A percentile compares a stretch with the other conserved stretches of the same genome.
Conservation (phyloP, 768 basidiomycete species). For the Infundibulicybe gibba region DNA sequence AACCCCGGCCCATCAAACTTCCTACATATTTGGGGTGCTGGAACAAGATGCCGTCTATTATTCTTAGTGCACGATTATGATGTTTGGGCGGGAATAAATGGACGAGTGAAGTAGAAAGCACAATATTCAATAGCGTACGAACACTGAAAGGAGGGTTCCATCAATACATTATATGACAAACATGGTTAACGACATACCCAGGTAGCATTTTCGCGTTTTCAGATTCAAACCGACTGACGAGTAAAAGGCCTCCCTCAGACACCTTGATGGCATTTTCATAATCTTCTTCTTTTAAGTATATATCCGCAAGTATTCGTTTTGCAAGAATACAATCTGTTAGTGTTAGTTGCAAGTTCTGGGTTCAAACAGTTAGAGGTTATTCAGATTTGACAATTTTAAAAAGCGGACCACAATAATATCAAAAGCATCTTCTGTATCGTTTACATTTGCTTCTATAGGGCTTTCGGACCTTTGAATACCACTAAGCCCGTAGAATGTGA, state of each 20-base stretch:
- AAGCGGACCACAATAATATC: conserved; percentile 55
- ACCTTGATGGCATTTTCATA: conserved; percentile 68
- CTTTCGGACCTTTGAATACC: conserved; percentile 23
- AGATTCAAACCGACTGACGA: conserved; percentile 43
- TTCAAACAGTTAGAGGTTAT: conserved; percentile 4
- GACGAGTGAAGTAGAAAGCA: conserved; percentile 73
- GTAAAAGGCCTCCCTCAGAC: conserved; percentile 54
- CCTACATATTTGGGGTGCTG: conserved; percentile 58
- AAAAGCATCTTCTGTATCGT: conserved; percentile 48
- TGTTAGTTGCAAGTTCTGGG: conserved; percentile 50
- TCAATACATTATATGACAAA: too few species aligned
- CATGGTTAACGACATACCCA: too few species aligned
- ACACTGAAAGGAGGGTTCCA: conserved; percentile 40
- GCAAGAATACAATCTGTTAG: conserved; percentile 60
- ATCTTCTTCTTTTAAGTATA: conserved; percentile 69
- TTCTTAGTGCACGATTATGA: conserved; percentile 69
- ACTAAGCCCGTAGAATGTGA: conserved; percentile 52
- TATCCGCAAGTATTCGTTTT: conserved; percentile 58
- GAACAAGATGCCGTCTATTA: conserved; percentile 70
- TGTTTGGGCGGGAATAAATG: conserved; percentile 90
- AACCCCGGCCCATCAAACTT: conserved; percentile 73
- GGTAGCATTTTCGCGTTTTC: too few species aligned
- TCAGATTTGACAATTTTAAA: background rate
- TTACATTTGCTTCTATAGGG: conserved; percentile 31
- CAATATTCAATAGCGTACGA: conserved; percentile 63